Evolutionary conservation across 2,329 filamentous ascomycete genomes (phyloP).

Genomic region (Pseudogymnoascus sp.): DNA sequence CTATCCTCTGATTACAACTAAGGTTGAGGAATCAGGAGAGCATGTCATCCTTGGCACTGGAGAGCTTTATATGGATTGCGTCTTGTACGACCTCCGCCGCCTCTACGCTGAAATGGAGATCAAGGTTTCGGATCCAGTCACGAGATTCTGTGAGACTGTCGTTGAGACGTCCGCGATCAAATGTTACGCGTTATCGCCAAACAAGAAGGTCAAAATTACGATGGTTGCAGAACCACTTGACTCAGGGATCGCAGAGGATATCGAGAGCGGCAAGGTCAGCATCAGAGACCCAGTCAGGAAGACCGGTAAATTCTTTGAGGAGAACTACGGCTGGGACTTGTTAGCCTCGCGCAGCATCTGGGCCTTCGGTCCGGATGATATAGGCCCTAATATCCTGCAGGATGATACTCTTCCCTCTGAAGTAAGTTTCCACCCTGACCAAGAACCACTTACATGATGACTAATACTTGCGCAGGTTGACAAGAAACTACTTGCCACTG

Average conservation of each 20-base stretch:
- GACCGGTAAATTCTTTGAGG: slow-evolving; percentile 94
- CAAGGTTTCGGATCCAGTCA: slow-evolving; percentile 96
- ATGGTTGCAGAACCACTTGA: slow-evolving; percentile 97
- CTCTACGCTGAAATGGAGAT: slow-evolving; percentile 99
- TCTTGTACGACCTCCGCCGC: slow-evolving; percentile 83
- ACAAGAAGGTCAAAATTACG: slow-evolving; percentile 99
- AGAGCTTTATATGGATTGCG: slow-evolving; percentile 99
- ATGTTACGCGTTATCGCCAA: slow-evolving; percentile 94
- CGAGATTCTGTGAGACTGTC: slow-evolving; percentile 94
- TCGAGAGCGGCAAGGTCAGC: slow-evolving; percentile 80
- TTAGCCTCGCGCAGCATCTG: slow-evolving; percentile 91
- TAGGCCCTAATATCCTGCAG: slow-evolving; percentile 89
- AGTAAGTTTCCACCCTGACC: slow-evolving; percentile 36
- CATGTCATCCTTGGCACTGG: slow-evolving; percentile 92
- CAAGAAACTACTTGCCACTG: slow-evolving; percentile 77
- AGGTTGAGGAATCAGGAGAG: slow-evolving; percentile 96
- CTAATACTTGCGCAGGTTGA: slow-evolving; percentile 53
- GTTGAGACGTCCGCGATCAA: slow-evolving; percentile 96
- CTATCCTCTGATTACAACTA: slow-evolving; percentile 90
- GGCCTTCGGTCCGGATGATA: slow-evolving; percentile 96
- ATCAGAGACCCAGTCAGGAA: slow-evolving; percentile 90
- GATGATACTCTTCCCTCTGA: slow-evolving; percentile 93
- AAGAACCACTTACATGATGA: not conserved
- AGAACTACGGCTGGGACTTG: slow-evolving; percentile 95
- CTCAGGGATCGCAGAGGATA: slow-evolving; percentile 88